Base-by-base conservation (phyloP, 2,329 filamentous ascomycete species). In the Uncinocarpus reesii region DNA sequence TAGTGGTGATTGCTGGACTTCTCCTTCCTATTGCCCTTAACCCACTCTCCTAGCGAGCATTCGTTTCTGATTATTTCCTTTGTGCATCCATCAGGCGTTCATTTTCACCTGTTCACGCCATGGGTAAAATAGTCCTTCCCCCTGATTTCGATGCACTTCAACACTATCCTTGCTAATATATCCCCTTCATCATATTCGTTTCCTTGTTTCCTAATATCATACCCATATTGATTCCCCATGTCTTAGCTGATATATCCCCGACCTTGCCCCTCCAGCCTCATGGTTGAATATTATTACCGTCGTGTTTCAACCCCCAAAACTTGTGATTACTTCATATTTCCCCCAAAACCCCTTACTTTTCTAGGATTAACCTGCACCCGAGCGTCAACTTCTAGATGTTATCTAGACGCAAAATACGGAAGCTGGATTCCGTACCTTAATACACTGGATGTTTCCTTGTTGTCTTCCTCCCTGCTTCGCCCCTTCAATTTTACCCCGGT, bases 11-110 rank as follows among this genome's bases (percentile, higher is more conserved):
- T 31, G 7, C 36, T 24, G 26, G n/a, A 16, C 3, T 37, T 48
- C 7, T 31, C n/a, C 11, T 36, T 48, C 21, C 35, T 31, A n/a
- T 16, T 36, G 11, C 28, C 16, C 40, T 28, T 18, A 40, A 44
- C 41, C 26, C 21, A 52, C 37, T 40, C 52, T 53, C 53, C 53
- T 36, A 52, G 51, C 35, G 51, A 52, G 49, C 51, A 44, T 47
- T 43, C 37, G 11, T 50, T 52, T 43, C 28, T 46, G 23, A 16
- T 28, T 18, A 49, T 50, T 47, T 43, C 34, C 37, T 55, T 52
- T 48, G 48, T 55, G 53, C 53, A 55, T 55, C 47, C 45, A 42
- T 29, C 48, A 51, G 53, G 53, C 52, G 53, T 55, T 53, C 11
- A 23, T 38, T 41, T 29, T n/a, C 18, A 40, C 23, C 34, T 38